phyloP scores from a whole-genome alignment of 129 eudicot genomes.

The sunflower (Helianthus annuus) region DNA sequence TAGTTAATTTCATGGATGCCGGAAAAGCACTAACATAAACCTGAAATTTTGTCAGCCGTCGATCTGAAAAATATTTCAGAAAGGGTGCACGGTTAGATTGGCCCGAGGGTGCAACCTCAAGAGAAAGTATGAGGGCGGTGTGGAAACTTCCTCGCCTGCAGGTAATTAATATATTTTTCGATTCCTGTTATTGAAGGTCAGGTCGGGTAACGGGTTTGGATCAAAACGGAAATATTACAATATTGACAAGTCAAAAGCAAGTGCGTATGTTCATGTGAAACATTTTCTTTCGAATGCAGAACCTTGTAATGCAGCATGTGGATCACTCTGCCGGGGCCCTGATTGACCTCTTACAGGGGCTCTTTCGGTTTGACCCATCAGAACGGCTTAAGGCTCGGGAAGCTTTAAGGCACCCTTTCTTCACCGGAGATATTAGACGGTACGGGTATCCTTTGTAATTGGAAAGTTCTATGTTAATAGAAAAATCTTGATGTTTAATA shows the following conservation, averaged over 20 bases:
- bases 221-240: not conserved
- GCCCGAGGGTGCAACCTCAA: conserved; percentile 95
- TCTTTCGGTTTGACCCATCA: conserved; percentile 65
- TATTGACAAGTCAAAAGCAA: not conserved
- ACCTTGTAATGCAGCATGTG: conserved; percentile 88
- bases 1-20: too few relatives aligned
- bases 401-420: conserved; percentile 80
- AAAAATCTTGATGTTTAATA: conserved; percentile 4
- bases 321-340: conserved; percentile 87
- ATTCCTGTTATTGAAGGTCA: too few relatives aligned
- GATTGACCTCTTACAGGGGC: conserved; percentile 82
- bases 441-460: conserved; percentile 59
- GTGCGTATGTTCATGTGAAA: not conserved
- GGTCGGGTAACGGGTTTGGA: too few relatives aligned
- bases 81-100: conserved; percentile 79
- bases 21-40: conserved; percentile 16
- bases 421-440: conserved; percentile 63
- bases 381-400: conserved; percentile 76
- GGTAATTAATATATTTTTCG: conserved; percentile 35
- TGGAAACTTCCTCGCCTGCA: conserved; percentile 92
- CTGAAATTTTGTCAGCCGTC: conserved; percentile 47
- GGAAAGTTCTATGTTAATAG: conserved; percentile 25
- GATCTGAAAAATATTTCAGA: conserved; percentile 85
- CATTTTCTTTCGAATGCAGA: conserved; percentile 38
- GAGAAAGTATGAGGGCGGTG: conserved; percentile 94